Percentiles rank a stretch among this genome's conserved stretches.
phyloP scores from a whole-genome alignment of 306 rosid genomes.

The Quercus wislizeni region DNA sequence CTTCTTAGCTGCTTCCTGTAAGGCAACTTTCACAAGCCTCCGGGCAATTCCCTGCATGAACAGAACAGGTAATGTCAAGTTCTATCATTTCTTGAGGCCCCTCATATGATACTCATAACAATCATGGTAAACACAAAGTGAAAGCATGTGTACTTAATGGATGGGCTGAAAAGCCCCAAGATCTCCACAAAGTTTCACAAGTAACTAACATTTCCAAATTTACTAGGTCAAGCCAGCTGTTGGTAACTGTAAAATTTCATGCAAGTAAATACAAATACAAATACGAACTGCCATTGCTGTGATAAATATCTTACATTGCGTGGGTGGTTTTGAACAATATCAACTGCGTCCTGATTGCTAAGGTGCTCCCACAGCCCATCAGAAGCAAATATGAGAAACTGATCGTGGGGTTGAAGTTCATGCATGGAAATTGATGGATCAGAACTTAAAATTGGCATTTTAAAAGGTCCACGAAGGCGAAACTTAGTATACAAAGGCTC shows the following conservation, averaged over 20 bases:
- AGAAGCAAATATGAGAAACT: constrained; percentile 82
- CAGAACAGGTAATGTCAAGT: constrained; percentile 11
- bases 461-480: constrained; percentile 72
- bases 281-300: constrained; percentile 1
- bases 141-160: neutral
- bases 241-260: neutral
- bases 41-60: constrained; percentile 78
- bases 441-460: constrained; percentile 73
- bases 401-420: constrained; percentile 72
- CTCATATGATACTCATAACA: neutral
- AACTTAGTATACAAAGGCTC: constrained; percentile 73
- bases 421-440: constrained; percentile 74
- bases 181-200: neutral
- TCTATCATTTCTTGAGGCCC: constrained; percentile 5
- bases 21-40: constrained; percentile 71
- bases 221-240: neutral
- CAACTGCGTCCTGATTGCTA: constrained; percentile 86
- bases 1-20: constrained; percentile 88
- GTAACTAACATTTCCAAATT: neutral
- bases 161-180: neutral
- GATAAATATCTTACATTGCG: constrained; percentile 54
- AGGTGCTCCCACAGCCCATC: constrained; percentile 97
- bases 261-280: neutral
- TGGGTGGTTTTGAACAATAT: constrained; percentile 71
- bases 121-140: neutral